Percentiles rank a stretch among this genome's conserved stretches.
Evolutionary conservation across 129 eudicot genomes (phyloP).

Genomic region (Flaveria brownii): DNA sequence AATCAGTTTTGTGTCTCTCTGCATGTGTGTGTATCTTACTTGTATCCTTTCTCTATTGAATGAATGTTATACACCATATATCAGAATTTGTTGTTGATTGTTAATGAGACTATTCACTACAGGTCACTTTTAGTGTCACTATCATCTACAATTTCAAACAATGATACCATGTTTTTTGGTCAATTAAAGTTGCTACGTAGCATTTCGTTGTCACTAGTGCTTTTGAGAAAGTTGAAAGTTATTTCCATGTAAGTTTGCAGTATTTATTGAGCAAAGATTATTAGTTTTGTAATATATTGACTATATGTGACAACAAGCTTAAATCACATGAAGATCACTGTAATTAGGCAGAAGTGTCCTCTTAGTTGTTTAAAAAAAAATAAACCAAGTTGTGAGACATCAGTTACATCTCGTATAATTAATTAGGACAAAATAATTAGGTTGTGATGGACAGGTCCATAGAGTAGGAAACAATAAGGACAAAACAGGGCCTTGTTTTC

Average conservation of each 20-base stretch:
- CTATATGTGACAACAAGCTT: background rate
- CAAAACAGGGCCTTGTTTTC: background rate
- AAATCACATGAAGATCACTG: background rate
- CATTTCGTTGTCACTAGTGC: background rate
- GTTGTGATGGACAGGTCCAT: background rate
- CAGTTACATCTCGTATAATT: background rate
- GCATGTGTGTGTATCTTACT: background rate
- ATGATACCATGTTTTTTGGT: background rate
- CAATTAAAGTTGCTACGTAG: background rate
- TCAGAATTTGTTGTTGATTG: background rate
- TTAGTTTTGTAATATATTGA: background rate
- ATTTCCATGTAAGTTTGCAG: background rate
- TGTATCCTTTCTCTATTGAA: background rate
- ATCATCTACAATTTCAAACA: background rate
- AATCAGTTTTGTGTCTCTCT: background rate
- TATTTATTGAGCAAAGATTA: constrained; percentile 1
- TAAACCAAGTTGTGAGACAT: background rate
- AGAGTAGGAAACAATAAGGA: background rate
- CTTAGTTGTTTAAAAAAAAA: background rate
- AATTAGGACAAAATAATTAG: background rate
- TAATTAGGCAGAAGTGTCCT: background rate
- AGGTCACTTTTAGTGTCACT: background rate
- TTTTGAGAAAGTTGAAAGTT: background rate
- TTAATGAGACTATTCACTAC: background rate
- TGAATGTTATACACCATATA: background rate